These are phyloP conservation scores for Cutaneotrichosporon sp. DNA, from an alignment of 1,284 basidiomycete species.

Conservation along the genomic window DNA sequence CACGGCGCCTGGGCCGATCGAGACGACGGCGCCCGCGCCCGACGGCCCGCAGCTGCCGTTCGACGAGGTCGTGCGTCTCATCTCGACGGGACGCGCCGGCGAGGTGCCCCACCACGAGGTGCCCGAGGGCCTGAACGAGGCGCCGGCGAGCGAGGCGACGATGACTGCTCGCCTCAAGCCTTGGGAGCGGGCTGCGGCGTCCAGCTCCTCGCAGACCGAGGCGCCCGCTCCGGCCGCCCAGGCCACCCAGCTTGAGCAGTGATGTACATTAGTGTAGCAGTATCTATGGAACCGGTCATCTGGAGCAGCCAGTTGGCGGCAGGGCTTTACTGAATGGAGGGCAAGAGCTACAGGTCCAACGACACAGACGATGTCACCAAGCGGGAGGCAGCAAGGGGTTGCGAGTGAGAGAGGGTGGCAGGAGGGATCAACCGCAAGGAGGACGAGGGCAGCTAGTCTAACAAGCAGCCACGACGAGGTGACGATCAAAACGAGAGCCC, in stretches of 20 bases:
- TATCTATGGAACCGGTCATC: not conserved
- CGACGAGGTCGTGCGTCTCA: slow-evolving; percentile 29
- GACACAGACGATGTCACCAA: too few relatives aligned
- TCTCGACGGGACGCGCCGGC: slow-evolving; percentile 37
- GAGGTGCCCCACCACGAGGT: slow-evolving; percentile 35
- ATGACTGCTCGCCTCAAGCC: slow-evolving; percentile 25
- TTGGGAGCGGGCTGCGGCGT: slow-evolving; percentile 20
- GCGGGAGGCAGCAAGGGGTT: too few relatives aligned
- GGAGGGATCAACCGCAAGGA: too few relatives aligned
- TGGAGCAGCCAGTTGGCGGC: too few relatives aligned
- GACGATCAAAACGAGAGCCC: too few relatives aligned
- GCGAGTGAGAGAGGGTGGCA: too few relatives aligned
- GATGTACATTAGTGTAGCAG: not conserved
- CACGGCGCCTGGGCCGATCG: not conserved
- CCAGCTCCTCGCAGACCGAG: not conserved
- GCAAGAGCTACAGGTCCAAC: too few relatives aligned
- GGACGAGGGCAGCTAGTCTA: too few relatives aligned
- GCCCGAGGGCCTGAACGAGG: slow-evolving; percentile 38
- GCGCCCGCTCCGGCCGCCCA: not conserved
- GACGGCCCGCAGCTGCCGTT: slow-evolving; percentile 16
- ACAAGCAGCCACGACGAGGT: too few relatives aligned
- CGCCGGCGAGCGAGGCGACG: slow-evolving; percentile 15
- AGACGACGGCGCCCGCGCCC: slow-evolving; percentile 9
- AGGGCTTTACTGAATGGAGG: too few relatives aligned
- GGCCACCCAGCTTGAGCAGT: not conserved